Conservation (phyloP, 1,139 yeast genomes). For the Hansenula lynferdii region DNA sequence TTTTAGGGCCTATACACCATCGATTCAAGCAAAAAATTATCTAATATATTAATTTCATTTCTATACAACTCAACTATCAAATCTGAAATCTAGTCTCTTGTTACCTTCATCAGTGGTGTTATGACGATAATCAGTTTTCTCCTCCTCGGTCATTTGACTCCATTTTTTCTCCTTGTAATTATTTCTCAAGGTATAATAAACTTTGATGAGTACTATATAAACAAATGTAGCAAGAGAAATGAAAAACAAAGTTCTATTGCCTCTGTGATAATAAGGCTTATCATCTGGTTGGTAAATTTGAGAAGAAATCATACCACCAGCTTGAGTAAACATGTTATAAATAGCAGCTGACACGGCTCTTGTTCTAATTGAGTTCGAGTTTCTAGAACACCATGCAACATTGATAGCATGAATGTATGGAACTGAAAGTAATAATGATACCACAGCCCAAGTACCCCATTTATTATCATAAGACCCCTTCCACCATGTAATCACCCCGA, state of each 20-base stretch:
- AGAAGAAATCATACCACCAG: conserved; percentile 45
- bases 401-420: conserved; percentile 46
- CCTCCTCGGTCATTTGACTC: conserved; percentile 36
- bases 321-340: conserved; percentile 58
- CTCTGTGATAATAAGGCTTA: conserved; percentile 52
- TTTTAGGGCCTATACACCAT: too few relatives aligned
- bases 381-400: conserved; percentile 57
- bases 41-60: too few relatives aligned
- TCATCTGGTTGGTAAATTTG: conserved; percentile 55
- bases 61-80: conserved; percentile 7
- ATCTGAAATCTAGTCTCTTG: conserved; percentile 39
- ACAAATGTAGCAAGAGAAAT: conserved; percentile 28
- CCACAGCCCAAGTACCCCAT: conserved; percentile 49
- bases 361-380: conserved; percentile 52
- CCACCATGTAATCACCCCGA: conserved; percentile 47
- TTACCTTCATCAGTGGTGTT: conserved; percentile 40
- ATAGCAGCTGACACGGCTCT: conserved; percentile 58
- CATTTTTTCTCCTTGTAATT: conserved; percentile 33
- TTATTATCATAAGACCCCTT: conserved; percentile 35
- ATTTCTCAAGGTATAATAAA: conserved; percentile 38
- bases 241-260: conserved; percentile 42
- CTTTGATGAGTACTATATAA: conserved; percentile 24
- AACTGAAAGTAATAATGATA: conserved; percentile 39
- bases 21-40: too few relatives aligned
- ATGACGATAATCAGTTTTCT: conserved; percentile 31